Base-by-base conservation (phyloP, 306 rosid genomes). In the Hippophae rhamnoides region DNA sequence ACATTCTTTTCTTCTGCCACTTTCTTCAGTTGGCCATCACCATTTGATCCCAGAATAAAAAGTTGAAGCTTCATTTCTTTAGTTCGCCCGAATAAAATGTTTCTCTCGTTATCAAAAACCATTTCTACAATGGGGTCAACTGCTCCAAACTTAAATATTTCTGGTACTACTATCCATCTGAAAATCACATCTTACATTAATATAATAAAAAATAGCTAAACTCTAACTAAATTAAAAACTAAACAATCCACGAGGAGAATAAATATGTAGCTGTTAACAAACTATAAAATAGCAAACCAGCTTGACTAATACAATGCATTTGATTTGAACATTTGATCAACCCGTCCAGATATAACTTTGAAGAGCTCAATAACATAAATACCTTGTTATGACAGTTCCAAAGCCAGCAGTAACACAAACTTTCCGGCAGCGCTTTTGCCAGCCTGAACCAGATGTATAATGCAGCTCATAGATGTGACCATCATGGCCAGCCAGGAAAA, bases 1-100 rank as follows among this genome's bases (percentile, higher is more conserved):
- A 92, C 79, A 79, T 92, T 92, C 78, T 60, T 88, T 82, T 92
- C 99, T 82, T 92, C 99, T 26, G 93, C 93, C 52, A 92, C 95
- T 74, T 92, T 92, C 86, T 84, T 92, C 64, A 92, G 71, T 40
- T 89, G 73, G 8, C 96, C 95, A 51, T 88, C 95, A 70, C 92
- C 96, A 87, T 71, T 75, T 63, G 86, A 69, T 62, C 87, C 95
- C 49, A 85, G 71, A 70, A 76, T 69, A 82, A 78, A 92, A 68
- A 78, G 96, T 81, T 92, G 99, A 66, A 88, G 86, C 72, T 88
- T 92, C 96, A 88, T 92, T 65, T 88, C 96, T 74, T 92, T 96
- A 63, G 95, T 88, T 60, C 95, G 77, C 45, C 89, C 82, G 62
- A 85, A 92, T 75, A 92, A 64, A 66, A 92, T 81, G 74, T 74